Conservation (phyloP, 163 green algal species). For the Trebouxiophyceae sp. region DNA sequence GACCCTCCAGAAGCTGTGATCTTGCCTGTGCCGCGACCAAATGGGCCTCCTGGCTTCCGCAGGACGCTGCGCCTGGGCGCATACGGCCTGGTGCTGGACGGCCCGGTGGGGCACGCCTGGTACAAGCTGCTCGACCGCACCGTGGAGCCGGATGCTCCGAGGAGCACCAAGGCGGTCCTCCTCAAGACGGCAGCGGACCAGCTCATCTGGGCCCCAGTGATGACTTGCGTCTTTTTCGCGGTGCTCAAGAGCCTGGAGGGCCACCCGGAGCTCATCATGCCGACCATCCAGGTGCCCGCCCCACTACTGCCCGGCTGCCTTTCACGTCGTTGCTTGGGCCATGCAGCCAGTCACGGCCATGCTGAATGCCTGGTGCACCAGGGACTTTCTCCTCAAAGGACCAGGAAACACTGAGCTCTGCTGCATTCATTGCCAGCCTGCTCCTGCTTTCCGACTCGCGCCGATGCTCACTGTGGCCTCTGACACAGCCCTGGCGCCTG, state of each 20-base stretch:
- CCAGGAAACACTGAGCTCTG: too few relatives aligned
- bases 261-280: conserved; percentile 39
- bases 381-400: too few relatives aligned
- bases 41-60: not conserved
- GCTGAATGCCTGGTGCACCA: too few relatives aligned
- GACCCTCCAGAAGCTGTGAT: not conserved
- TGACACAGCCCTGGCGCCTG: too few relatives aligned
- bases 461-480: too few relatives aligned
- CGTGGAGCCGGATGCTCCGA: conserved; percentile 38
- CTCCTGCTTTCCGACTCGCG: too few relatives aligned
- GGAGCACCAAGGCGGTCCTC: conserved; percentile 32
- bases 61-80: conserved; percentile 34
- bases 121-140: conserved; percentile 49
- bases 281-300: conserved; percentile 33
- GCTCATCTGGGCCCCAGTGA: conserved; percentile 45
- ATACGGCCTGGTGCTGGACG: conserved; percentile 58
- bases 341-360: too few relatives aligned
- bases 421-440: too few relatives aligned
- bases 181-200: conserved; percentile 54
- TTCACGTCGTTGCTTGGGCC: too few relatives aligned
- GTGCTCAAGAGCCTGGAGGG: conserved; percentile 44
- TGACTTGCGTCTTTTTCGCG: conserved; percentile 43
- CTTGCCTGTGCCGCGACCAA: not conserved
- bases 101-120: conserved; percentile 37
- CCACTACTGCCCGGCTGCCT: too few relatives aligned